A percentile compares a stretch with the other conserved stretches of the same genome.
These are phyloP conservation scores for Ogataea henricii DNA, from an alignment of 805 yeast species.

Conservation along the genomic window DNA sequence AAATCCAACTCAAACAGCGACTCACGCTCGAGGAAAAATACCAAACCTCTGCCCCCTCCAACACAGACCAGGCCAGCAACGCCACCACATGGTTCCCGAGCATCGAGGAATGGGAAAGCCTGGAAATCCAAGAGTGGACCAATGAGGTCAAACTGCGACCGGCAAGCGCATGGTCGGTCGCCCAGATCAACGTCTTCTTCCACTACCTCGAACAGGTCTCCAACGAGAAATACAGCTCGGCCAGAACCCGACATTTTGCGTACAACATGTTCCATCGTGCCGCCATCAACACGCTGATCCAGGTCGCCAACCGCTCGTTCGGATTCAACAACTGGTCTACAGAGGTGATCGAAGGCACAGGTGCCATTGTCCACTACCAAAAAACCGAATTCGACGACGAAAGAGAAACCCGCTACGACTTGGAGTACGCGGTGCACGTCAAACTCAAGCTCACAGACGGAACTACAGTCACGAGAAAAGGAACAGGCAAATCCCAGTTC, in stretches of 20 bases:
- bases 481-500: conserved; percentile 40
- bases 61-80: neutral
- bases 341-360: conserved; percentile 32
- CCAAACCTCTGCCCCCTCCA: neutral
- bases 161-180: conserved; percentile 32
- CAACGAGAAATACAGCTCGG: conserved; percentile 14
- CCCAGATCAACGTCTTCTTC: conserved; percentile 21
- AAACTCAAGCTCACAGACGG: conserved; percentile 47
- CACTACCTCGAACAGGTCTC: conserved; percentile 17
- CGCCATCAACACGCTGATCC: conserved; percentile 29
- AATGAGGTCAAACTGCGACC: conserved; percentile 25
- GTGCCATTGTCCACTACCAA: conserved; percentile 13
- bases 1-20: neutral
- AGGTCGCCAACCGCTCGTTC: conserved; percentile 48
- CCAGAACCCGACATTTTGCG: conserved; percentile 9
- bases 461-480: conserved; percentile 39
- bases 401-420: conserved; percentile 18
- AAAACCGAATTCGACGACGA: conserved; percentile 22
- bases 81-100: conserved; percentile 25
- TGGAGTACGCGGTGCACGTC: conserved; percentile 31
- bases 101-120: conserved; percentile 22
- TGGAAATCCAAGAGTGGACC: conserved; percentile 25
- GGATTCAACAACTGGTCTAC: conserved; percentile 57
- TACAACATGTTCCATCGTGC: conserved; percentile 21
- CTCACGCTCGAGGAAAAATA: conserved; percentile 12